Conservation (phyloP, 257 asterid genomes). For the Petunia axillaris region DNA sequence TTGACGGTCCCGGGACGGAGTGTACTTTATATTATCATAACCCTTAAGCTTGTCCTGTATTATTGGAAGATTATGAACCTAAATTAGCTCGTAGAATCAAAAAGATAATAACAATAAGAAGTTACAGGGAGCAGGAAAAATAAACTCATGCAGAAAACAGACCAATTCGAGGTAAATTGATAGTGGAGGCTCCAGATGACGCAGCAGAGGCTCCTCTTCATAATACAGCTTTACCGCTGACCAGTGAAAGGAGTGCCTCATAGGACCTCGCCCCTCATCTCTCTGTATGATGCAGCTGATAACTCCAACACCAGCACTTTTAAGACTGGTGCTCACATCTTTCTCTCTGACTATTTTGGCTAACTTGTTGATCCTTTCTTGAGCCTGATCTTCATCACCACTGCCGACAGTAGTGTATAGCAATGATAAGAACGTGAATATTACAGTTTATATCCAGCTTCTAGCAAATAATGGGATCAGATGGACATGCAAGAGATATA, state of each 20-base stretch:
- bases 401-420: conserved; percentile 41
- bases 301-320: conserved; percentile 84
- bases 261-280: conserved; percentile 98
- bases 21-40: conserved; percentile 72
- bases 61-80: conserved; percentile 28
- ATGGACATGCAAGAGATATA: not conserved
- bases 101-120: not conserved
- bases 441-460: not conserved
- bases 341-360: conserved; percentile 88
- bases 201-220: conserved; percentile 86
- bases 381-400: conserved; percentile 99
- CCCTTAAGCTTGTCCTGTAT: conserved; percentile 90
- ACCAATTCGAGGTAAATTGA: conserved; percentile 98
- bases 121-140: not conserved
- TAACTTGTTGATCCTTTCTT: conserved; percentile 86
- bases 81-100: not conserved
- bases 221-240: conserved; percentile 70
- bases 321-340: conserved; percentile 79
- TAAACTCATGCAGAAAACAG: conserved; percentile 29
- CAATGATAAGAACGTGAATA: conserved; percentile 4
- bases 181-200: conserved; percentile 98
- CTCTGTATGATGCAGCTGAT: conserved; percentile 96
- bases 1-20: conserved; percentile 98
- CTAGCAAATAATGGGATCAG: not conserved
- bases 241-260: conserved; percentile 98